phyloP scores from a whole-genome alignment of 768 basidiomycete genomes.

The Solioccasus polychromus region DNA sequence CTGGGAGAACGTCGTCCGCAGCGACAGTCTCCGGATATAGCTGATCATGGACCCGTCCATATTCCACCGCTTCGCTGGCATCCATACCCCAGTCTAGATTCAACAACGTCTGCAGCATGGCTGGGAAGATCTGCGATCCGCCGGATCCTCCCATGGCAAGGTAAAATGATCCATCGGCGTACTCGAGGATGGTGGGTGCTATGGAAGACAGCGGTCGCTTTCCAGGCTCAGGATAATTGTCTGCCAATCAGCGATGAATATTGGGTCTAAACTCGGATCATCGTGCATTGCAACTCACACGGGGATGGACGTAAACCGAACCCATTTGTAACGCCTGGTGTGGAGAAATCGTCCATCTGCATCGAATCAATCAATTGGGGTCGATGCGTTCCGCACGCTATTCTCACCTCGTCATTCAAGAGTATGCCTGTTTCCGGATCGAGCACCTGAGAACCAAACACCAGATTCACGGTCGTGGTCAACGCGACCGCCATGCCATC shows the following conservation, averaged over 20 bases:
- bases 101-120: slow-evolving; percentile 76
- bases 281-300: slow-evolving; percentile 42
- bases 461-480: slow-evolving; percentile 85
- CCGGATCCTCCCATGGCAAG: slow-evolving; percentile 82
- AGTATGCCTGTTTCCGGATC: slow-evolving; percentile 87
- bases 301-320: slow-evolving; percentile 84
- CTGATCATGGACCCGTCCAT: slow-evolving; percentile 82
- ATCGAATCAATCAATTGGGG: neutral
- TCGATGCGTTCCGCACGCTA: neutral
- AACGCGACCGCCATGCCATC: slow-evolving; percentile 84
- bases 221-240: slow-evolving; percentile 83
- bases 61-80: slow-evolving; percentile 78
- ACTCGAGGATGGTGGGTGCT: slow-evolving; percentile 74
- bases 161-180: slow-evolving; percentile 69
- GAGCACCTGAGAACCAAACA: slow-evolving; percentile 87
- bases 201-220: slow-evolving; percentile 92
- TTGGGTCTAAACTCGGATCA: neutral
- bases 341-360: slow-evolving; percentile 91
- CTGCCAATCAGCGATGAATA: slow-evolving; percentile 36
- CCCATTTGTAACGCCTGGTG: slow-evolving; percentile 76
- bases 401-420: slow-evolving; percentile 77
- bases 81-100: slow-evolving; percentile 79
- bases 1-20: slow-evolving; percentile 60
- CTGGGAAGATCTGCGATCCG: slow-evolving; percentile 79
- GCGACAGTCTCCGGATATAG: slow-evolving; percentile 65